phyloP scores from a whole-genome alignment of 2,329 filamentous ascomycete species.

The Exophiala sp. region DNA sequence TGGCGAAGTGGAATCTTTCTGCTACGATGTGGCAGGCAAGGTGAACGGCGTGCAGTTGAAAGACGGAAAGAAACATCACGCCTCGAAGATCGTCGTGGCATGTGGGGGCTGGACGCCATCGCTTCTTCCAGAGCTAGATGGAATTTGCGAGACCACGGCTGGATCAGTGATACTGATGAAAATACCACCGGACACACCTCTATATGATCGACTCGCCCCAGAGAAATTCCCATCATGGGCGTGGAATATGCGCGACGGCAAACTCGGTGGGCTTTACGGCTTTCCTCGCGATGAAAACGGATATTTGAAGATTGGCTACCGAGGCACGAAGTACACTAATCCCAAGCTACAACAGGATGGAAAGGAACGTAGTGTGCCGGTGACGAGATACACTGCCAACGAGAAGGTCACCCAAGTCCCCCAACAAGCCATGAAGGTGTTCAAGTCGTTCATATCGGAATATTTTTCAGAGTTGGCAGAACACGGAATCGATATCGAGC shows the following conservation, averaged over 20 bases:
- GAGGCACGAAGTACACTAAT: conserved; percentile 52
- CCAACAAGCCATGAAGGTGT: too few species aligned
- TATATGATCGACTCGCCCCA: conserved; percentile 42
- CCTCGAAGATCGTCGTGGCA: conserved; percentile 57
- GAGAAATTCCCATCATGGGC: conserved; percentile 47
- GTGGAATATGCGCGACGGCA: conserved; percentile 37
- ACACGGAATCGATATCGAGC: too few species aligned
- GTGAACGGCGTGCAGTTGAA: conserved; percentile 27
- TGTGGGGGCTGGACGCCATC: conserved; percentile 82
- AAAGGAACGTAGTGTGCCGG: conserved; percentile 38
- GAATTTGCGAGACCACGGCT: conserved; percentile 48
- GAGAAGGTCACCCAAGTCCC: conserved; percentile 26
- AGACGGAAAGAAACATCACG: conserved; percentile 6
- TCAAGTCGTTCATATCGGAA: too few species aligned
- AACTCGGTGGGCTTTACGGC: conserved; percentile 46
- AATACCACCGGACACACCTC: conserved; percentile 36
- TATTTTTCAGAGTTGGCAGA: too few species aligned
- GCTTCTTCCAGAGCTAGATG: conserved; percentile 53
- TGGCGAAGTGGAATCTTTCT: conserved; percentile 34
- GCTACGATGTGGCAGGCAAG: conserved; percentile 27
- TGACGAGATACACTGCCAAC: conserved; percentile 37
- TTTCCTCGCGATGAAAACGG: conserved; percentile 46
- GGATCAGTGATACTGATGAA: conserved; percentile 46
- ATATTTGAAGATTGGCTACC: conserved; percentile 49
- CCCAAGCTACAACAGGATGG: conserved; percentile 38